Evolutionary conservation across 441 rosid species (phyloP).

Genomic region (Populus hybrid): DNA sequence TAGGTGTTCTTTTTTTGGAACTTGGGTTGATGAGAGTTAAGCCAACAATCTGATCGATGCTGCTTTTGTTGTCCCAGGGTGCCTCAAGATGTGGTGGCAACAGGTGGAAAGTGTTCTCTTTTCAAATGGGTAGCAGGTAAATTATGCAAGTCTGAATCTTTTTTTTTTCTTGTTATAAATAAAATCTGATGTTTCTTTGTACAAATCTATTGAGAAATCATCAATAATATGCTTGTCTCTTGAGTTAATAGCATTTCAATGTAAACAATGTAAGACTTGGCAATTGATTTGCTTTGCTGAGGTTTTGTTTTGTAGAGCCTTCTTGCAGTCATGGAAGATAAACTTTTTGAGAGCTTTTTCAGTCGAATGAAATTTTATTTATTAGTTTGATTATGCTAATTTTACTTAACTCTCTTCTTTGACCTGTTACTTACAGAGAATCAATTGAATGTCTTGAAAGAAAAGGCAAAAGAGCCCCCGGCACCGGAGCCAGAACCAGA

Average conservation of each 20-base stretch:
- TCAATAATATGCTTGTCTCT: background rate
- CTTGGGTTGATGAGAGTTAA: background rate
- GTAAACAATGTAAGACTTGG: background rate
- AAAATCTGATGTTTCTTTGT: background rate
- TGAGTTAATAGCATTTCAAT: background rate
- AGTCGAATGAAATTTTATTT: background rate
- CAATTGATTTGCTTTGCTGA: background rate
- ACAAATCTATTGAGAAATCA: background rate
- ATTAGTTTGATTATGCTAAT: background rate
- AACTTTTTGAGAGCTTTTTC: background rate
- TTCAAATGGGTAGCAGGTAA: slow-evolving; percentile 87
- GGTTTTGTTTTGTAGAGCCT: background rate
- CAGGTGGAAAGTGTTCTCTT: slow-evolving; percentile 86
- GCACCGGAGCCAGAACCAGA: slow-evolving; percentile 87
- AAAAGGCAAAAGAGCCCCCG: slow-evolving; percentile 62
- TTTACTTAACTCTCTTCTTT: background rate
- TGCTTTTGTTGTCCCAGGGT: slow-evolving; percentile 47
- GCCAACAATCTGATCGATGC: background rate
- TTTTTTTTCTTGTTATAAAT: no score
- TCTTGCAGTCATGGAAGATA: slow-evolving; percentile 1
- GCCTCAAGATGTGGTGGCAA: slow-evolving; percentile 92
- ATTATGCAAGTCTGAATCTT: background rate
- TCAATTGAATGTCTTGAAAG: slow-evolving; percentile 60
- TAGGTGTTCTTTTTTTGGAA: background rate
- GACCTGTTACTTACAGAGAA: slow-evolving; percentile 39